Conservation (phyloP, 208 protist genomes). For the Acanthamoeba castellanii region DNA sequence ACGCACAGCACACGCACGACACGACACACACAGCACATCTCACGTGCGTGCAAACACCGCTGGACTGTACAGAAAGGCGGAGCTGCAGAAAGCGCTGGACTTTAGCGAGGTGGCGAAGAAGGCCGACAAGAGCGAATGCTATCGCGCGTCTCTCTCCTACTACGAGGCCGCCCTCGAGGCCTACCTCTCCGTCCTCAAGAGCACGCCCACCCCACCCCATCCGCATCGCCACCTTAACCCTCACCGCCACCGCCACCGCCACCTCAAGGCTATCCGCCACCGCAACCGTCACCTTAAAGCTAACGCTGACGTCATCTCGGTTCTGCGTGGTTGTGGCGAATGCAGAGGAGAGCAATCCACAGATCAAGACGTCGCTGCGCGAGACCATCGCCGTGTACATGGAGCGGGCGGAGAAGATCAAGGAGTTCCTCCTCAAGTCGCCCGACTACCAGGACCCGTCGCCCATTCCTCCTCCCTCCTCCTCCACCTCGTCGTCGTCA, state of each 20-base stretch:
- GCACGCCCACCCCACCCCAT: background rate
- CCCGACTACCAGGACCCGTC: constrained; percentile 56
- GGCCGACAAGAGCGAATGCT: constrained; percentile 58
- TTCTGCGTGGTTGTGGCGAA: background rate
- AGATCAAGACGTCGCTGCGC: constrained; percentile 64
- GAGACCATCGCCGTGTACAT: constrained; percentile 62
- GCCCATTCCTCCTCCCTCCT: background rate
- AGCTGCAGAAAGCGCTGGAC: constrained; percentile 44
- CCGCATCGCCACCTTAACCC: too few species aligned
- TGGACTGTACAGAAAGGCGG: constrained; percentile 3
- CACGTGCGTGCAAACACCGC: background rate
- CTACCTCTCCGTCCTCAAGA: constrained; percentile 56
- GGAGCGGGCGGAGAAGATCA: constrained; percentile 67
- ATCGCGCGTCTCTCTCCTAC: constrained; percentile 12
- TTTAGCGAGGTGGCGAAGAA: constrained; percentile 53
- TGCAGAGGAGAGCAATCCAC: constrained; percentile 50
- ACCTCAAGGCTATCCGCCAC: background rate
- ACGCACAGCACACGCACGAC: background rate
- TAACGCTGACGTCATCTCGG: background rate
- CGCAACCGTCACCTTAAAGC: background rate
- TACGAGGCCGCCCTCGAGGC: constrained; percentile 43
- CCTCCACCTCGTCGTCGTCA: background rate
- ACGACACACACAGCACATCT: background rate
- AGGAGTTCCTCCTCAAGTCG: constrained; percentile 66
- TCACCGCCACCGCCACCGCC: too few species aligned